A percentile compares a stretch with the other conserved stretches of the same genome.
phyloP scores from a whole-genome alignment of 768 basidiomycete genomes.

The Suillus weaverae region DNA sequence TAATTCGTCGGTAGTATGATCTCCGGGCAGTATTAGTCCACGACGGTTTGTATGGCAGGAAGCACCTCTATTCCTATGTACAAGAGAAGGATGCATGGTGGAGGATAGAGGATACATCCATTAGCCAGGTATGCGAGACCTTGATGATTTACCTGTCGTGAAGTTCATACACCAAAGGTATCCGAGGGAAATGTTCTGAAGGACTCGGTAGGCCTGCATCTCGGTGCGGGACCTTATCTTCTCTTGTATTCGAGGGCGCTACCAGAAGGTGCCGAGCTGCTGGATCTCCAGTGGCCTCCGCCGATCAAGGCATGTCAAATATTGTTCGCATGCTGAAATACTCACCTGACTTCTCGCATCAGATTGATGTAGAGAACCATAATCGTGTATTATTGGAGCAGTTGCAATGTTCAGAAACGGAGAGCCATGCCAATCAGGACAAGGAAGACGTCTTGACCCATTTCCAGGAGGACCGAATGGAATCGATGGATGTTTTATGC shows the following conservation, averaged over 20 bases:
- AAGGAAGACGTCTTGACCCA: not conserved
- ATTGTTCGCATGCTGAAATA: conserved; percentile 7
- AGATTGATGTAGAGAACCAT: conserved; percentile 2
- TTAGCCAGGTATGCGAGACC: conserved; percentile 52
- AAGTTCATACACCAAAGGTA: conserved; percentile 44
- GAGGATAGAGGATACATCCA: conserved; percentile 72
- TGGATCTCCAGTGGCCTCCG: conserved; percentile 28
- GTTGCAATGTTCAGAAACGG: not conserved
- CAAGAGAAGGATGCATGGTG: conserved; percentile 68
- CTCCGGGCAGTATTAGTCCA: conserved; percentile 77
- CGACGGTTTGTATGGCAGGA: conserved; percentile 75
- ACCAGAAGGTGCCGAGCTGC: conserved; percentile 19
- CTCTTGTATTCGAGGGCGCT: conserved; percentile 60
- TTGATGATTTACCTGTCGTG: not conserved
- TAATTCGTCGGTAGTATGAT: conserved; percentile 59
- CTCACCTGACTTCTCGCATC: conserved; percentile 23
- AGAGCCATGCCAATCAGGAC: not conserved
- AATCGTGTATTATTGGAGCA: conserved; percentile 1
- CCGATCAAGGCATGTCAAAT: conserved; percentile 13
- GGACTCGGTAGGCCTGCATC: conserved; percentile 70
- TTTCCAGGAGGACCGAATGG: not conserved
- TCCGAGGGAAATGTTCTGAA: conserved; percentile 67
- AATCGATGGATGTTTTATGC: not conserved
- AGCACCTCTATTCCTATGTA: conserved; percentile 77
- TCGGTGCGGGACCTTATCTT: conserved; percentile 76